Evolutionary conservation across 2,329 filamentous ascomycete species (phyloP).

Genomic region (Eutypella sp.): DNA sequence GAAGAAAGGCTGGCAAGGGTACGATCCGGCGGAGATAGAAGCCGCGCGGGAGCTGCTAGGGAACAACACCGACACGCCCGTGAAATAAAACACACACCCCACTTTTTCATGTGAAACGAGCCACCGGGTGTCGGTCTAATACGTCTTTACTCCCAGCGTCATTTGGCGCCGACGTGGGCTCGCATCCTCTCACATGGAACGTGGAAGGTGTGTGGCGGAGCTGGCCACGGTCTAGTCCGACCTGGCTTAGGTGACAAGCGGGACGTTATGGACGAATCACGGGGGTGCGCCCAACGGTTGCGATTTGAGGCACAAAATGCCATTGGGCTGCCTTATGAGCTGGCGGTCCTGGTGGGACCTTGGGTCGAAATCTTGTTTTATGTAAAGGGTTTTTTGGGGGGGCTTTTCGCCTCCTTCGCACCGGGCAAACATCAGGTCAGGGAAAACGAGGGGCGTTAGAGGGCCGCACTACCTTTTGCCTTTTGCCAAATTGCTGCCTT

Average conservation of each 20-base stretch:
- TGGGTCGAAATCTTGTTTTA: not conserved
- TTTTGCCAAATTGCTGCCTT: too few species aligned
- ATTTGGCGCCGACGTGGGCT: too few species aligned
- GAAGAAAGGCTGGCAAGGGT: constrained; percentile 67
- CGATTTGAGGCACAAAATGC: not conserved
- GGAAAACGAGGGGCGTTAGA: too few species aligned
- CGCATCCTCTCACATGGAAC: not conserved
- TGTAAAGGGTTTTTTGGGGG: too few species aligned
- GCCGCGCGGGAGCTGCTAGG: constrained; percentile 65
- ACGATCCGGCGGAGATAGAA: constrained; percentile 64
- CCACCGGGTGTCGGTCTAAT: too few species aligned
- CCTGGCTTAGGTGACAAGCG: not conserved
- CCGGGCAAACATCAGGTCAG: too few species aligned
- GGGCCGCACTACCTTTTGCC: too few species aligned
- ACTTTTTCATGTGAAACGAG: too few species aligned
- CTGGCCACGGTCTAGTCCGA: not conserved
- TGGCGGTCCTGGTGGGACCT: not conserved
- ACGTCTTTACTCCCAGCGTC: too few species aligned
- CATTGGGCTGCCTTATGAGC: not conserved
- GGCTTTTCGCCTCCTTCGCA: too few species aligned
- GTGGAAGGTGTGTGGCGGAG: not conserved
- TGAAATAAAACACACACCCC: constrained; percentile 34
- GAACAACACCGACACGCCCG: constrained; percentile 39
- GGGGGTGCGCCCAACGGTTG: not conserved
- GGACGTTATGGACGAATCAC: not conserved